These are phyloP conservation scores for Fusarium armeniacum DNA, from an alignment of 2,329 filamentous ascomycete species.

Conservation along the genomic window DNA sequence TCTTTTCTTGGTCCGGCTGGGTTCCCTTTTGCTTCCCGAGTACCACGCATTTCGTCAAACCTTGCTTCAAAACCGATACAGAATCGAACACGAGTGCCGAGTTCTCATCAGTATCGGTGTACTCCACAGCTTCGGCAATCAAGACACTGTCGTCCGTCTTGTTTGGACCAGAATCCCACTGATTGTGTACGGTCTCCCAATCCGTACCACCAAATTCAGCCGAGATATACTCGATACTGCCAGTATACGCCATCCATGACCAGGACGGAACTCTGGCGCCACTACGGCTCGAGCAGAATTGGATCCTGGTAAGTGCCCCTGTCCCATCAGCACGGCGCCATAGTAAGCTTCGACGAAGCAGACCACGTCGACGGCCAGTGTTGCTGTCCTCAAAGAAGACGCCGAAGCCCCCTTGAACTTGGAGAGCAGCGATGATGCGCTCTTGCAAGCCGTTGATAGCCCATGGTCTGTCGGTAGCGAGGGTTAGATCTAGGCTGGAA, in stretches of 20 bases:
- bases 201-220: constrained; percentile 15
- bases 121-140: not conserved
- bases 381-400: constrained; percentile 1
- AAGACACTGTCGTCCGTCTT: not conserved
- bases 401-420: constrained; percentile 7
- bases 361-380: not conserved
- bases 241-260: constrained; percentile 28
- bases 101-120: fast-evolving
- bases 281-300: not conserved
- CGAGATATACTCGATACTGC: constrained; percentile 7
- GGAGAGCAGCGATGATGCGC: constrained; percentile 1
- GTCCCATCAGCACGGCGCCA: not conserved
- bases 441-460: constrained; percentile 22
- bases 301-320: not conserved
- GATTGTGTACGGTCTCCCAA: not conserved
- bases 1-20: not conserved
- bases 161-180: not conserved
- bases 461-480: not conserved
- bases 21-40: constrained; percentile 9
- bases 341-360: constrained; percentile 9
- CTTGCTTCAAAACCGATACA: fast-evolving
- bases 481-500: not conserved
- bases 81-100: not conserved
- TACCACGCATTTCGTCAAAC: not conserved
- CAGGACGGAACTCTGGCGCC: constrained; percentile 12